Percentiles rank a stretch among this genome's conserved stretches.
phyloP scores from a whole-genome alignment of 2,329 filamentous ascomycete species.

The Fusarium sp. region DNA sequence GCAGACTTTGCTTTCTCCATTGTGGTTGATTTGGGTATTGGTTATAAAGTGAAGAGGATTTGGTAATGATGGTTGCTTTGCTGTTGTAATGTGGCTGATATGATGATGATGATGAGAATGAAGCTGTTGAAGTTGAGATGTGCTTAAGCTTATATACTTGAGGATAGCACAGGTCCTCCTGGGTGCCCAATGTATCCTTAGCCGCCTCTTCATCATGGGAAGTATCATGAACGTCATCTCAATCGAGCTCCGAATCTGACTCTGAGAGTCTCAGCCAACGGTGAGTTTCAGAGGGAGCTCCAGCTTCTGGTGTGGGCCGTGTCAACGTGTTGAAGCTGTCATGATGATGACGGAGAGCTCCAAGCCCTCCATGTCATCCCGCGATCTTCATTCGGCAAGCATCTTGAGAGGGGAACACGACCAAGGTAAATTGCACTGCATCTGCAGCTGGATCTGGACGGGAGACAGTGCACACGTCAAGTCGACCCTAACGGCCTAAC shows the following conservation, averaged over 20 bases:
- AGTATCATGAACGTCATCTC: conserved; percentile 34
- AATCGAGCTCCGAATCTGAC: background rate
- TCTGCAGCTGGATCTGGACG: background rate
- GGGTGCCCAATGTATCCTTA: background rate
- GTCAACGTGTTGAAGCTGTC: background rate
- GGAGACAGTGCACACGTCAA: conserved; percentile 13
- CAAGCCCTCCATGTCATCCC: conserved; percentile 41
- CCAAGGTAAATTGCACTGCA: background rate
- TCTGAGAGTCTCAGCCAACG: conserved; percentile 2
- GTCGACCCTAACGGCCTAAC: background rate
- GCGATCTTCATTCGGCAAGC: conserved; percentile 26
- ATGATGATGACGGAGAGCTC: conserved; percentile 6
- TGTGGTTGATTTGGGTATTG: conserved; percentile 5
- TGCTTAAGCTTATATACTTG: conserved; percentile 27
- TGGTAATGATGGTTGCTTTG: background rate
- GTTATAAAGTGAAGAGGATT: background rate
- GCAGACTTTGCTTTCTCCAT: conserved; percentile 75
- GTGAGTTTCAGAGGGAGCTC: background rate
- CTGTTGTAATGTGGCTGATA: background rate
- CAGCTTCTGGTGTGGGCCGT: background rate
- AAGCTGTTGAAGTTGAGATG: background rate
- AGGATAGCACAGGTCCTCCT: background rate
- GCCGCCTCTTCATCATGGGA: conserved; percentile 19
- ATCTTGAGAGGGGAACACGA: background rate
- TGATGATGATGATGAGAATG: background rate